Percentiles rank a stretch among this genome's conserved stretches.
These are phyloP conservation scores for Solanum dulcamara DNA, from an alignment of 257 asterid genomes.

Conservation along the genomic window DNA sequence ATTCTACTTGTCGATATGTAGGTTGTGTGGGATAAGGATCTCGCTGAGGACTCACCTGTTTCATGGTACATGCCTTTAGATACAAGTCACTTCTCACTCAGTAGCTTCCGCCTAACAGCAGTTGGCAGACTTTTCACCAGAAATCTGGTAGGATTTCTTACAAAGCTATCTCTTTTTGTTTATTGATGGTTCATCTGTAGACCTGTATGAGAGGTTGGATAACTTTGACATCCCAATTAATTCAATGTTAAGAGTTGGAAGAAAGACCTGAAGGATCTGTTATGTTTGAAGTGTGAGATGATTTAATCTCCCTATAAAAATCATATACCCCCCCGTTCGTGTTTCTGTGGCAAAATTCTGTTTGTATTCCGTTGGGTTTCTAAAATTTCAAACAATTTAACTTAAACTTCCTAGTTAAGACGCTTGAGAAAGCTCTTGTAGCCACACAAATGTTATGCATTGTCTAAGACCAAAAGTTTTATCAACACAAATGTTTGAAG, in stretches of 20 bases:
- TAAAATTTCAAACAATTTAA: not conserved
- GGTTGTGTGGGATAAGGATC: slow-evolving; percentile 91
- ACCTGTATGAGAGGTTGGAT: not conserved
- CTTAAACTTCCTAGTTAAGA: not conserved
- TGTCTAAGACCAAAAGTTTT: not conserved
- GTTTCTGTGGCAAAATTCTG: not conserved
- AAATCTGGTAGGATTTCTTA: slow-evolving; percentile 43
- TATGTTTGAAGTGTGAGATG: not conserved
- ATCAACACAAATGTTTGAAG: not conserved
- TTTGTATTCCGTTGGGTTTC: not conserved
- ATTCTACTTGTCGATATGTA: slow-evolving; percentile 2
- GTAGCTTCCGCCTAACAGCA: slow-evolving; percentile 79
- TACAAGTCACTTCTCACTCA: slow-evolving; percentile 72
- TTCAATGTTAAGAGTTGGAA: not conserved
- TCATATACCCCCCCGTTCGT: not conserved
- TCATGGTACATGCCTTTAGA: slow-evolving; percentile 96
- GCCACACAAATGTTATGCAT: not conserved
- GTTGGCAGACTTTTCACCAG: slow-evolving; percentile 75
- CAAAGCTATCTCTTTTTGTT: not conserved
- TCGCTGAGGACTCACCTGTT: slow-evolving; percentile 73
- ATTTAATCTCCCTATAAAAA: not conserved
- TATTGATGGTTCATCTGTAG: not conserved
- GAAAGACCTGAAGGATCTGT: not conserved
- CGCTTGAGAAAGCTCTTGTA: not conserved
- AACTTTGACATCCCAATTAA: not conserved